A percentile compares a stretch with the other conserved stretches of the same genome.
Evolutionary conservation across 148 eudicot genomes (phyloP).

Genomic region (Camellia japonica): DNA sequence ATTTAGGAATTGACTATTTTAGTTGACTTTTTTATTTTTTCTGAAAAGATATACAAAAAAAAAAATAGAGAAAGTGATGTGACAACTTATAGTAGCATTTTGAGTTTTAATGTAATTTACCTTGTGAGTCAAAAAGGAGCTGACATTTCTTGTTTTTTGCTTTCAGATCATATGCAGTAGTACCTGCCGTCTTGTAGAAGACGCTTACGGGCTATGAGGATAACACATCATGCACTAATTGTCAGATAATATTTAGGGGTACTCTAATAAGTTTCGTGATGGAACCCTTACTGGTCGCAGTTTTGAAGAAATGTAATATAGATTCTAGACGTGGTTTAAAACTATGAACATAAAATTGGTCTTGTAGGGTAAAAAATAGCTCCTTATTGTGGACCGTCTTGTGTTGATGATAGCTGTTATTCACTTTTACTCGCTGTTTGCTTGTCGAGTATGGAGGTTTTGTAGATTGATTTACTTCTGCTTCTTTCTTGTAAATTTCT

Average conservation of each 20-base stretch:
- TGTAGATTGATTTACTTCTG: background rate
- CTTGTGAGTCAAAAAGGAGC: slow-evolving; percentile 2
- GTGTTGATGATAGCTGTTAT: background rate
- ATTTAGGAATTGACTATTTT: background rate
- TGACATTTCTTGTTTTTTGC: background rate
- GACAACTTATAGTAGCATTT: no score
- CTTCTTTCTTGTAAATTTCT: slow-evolving; percentile 9
- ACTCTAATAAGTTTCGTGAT: background rate
- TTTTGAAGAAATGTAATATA: background rate
- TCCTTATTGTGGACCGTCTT: background rate
- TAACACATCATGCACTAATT: background rate
- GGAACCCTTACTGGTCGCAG: background rate
- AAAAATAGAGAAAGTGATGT: no score
- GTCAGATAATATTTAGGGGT: background rate
- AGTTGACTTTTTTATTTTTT: no score
- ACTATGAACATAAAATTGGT: background rate
- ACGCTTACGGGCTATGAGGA: background rate
- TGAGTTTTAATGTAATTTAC: background rate
- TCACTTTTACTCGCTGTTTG: background rate
- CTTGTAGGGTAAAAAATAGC: background rate
- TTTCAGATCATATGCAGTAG: background rate
- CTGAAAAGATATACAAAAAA: no score
- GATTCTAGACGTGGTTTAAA: background rate
- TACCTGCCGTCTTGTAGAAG: background rate
- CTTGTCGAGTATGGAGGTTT: background rate